phyloP scores from a whole-genome alignment of 306 rosid genomes.

The Trifolium pratense region DNA sequence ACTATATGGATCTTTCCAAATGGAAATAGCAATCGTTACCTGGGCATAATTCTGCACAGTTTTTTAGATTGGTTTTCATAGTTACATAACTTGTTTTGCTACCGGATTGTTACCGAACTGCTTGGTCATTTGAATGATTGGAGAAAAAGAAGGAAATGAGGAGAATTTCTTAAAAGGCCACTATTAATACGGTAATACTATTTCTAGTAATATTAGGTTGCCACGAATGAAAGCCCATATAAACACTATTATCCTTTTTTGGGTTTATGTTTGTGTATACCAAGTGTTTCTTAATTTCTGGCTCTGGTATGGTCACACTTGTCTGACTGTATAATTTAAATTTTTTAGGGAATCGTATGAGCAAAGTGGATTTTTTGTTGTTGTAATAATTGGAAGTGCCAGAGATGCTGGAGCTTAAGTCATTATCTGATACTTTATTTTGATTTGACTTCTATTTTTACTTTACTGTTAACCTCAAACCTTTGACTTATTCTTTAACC shows the following conservation, averaged over 20 bases:
- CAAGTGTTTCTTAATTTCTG: background rate
- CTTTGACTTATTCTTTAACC: too few species aligned
- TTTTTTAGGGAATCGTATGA: background rate
- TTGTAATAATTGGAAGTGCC: background rate
- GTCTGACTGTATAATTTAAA: background rate
- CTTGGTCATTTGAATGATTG: slow-evolving; percentile 23
- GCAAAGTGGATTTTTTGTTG: background rate
- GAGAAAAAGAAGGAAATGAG: slow-evolving; percentile 6
- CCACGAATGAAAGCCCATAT: background rate
- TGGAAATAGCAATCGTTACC: background rate
- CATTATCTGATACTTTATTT: background rate
- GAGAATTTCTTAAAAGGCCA: slow-evolving; percentile 3
- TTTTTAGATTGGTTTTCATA: background rate
- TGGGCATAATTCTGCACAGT: background rate
- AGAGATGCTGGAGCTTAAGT: background rate
- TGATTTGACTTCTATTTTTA: too few species aligned
- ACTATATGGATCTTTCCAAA: slow-evolving; percentile 8
- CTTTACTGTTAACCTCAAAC: too few species aligned
- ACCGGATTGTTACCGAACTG: slow-evolving; percentile 7
- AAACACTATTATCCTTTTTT: background rate
- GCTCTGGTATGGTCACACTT: background rate
- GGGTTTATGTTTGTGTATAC: background rate
- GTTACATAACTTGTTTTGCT: background rate
- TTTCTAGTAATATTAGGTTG: slow-evolving; percentile 9
- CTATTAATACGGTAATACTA: background rate